Conservation (phyloP, 2,329 filamentous ascomycete genomes). For the Trichoderma endophyticum region DNA sequence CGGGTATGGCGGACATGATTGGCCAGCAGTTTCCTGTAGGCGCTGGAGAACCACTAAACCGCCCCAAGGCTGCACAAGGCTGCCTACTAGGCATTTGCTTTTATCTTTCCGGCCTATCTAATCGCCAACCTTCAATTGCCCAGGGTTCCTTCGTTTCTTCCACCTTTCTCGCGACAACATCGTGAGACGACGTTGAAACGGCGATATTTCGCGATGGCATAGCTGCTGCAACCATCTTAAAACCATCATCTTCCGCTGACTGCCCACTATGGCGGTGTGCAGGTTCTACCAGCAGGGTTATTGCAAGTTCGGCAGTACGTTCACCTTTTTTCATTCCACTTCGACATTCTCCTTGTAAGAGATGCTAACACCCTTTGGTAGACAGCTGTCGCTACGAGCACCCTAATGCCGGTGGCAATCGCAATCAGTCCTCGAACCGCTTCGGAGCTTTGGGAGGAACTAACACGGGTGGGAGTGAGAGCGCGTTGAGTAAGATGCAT, state of each 20-base stretch:
- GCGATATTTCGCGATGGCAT: slow-evolving; percentile 15
- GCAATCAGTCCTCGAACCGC: slow-evolving; percentile 47
- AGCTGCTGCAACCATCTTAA: not conserved
- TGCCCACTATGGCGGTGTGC: slow-evolving; percentile 41
- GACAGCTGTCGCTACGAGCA: slow-evolving; percentile 56
- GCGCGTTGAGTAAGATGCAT: slow-evolving; percentile 23
- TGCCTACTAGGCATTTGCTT: slow-evolving; percentile 18
- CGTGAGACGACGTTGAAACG: not conserved
- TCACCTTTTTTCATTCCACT: not conserved
- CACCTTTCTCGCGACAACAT: not conserved
- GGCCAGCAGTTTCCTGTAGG: not conserved
- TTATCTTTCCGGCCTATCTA: slow-evolving; percentile 8
- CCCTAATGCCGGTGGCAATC: slow-evolving; percentile 36
- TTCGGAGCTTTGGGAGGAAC: slow-evolving; percentile 50
- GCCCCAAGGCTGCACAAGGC: slow-evolving; percentile 19
- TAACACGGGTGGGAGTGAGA: slow-evolving; percentile 27
- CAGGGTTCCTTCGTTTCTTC: not conserved
- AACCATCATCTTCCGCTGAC: slow-evolving; percentile 1
- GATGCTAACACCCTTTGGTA: slow-evolving; percentile 26
- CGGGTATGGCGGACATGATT: slow-evolving; percentile 29
- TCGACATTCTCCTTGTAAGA: not conserved
- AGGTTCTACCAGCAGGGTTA: slow-evolving; percentile 49
- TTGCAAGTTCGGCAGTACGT: slow-evolving; percentile 52
- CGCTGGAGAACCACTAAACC: not conserved
- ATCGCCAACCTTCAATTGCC: not conserved